These are phyloP conservation scores for Comarum palustre DNA, from an alignment of 306 rosid genomes.

Conservation along the genomic window DNA sequence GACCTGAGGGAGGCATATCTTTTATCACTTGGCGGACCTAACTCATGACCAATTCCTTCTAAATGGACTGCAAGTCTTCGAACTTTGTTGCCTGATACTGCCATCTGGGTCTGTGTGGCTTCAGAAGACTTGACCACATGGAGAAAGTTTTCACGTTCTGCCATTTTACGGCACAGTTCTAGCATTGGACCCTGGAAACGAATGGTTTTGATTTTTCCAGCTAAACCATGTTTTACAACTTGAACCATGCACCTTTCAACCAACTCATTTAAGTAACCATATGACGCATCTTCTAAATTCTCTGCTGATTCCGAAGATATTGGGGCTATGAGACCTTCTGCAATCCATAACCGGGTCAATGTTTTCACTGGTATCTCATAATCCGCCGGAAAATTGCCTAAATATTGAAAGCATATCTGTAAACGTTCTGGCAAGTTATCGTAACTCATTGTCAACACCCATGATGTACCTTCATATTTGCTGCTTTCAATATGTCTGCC, in stretches of 20 bases:
- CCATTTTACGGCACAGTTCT: constrained; percentile 42
- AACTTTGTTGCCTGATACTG: not conserved
- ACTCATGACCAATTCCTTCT: too few relatives aligned
- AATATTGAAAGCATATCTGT: constrained; percentile 19
- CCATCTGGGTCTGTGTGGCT: not conserved
- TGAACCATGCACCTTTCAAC: constrained; percentile 51
- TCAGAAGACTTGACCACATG: constrained; percentile 1
- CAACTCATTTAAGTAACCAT: constrained; percentile 32
- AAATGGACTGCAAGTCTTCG: not conserved
- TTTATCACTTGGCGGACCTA: not conserved
- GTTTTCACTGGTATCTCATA: constrained; percentile 5
- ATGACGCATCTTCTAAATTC: constrained; percentile 41
- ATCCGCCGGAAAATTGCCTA: constrained; percentile 17
- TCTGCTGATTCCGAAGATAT: not conserved
- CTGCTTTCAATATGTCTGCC: not conserved
- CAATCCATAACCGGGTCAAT: constrained; percentile 19
- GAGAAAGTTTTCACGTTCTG: constrained; percentile 37
- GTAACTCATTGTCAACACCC: constrained; percentile 20
- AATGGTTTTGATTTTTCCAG: constrained; percentile 43
- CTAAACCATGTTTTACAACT: constrained; percentile 38
- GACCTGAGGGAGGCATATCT: not conserved
- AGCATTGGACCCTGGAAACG: constrained; percentile 56
- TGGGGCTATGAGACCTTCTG: constrained; percentile 19
- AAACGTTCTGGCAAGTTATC: constrained; percentile 18
- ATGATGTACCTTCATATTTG: not conserved